phyloP scores from a whole-genome alignment of 2,329 filamentous ascomycete species.

The Pleomassaria siparia region DNA sequence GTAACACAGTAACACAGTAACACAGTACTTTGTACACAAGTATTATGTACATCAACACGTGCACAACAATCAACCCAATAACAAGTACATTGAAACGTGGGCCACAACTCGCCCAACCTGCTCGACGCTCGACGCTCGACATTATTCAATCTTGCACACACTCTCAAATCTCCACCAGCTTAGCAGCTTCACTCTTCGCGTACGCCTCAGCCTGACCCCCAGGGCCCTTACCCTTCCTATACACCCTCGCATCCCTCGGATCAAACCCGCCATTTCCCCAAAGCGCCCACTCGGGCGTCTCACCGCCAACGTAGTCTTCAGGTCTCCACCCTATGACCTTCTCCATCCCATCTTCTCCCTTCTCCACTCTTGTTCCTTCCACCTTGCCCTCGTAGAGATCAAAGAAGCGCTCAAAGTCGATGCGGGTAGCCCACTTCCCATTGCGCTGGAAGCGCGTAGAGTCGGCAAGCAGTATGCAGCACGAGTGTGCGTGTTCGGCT shows the following conservation, averaged over 20 bases:
- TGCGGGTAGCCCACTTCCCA: slow-evolving; percentile 85
- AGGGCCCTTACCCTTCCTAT: slow-evolving; percentile 73
- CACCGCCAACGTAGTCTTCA: slow-evolving; percentile 84
- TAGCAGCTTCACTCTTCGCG: slow-evolving; percentile 5
- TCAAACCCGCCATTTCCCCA: slow-evolving; percentile 97
- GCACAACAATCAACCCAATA: neutral
- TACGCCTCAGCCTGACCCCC: no score
- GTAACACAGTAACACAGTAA: neutral
- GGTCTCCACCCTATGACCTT: slow-evolving; percentile 67
- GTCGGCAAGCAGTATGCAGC: slow-evolving; percentile 85
- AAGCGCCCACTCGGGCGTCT: slow-evolving; percentile 89
- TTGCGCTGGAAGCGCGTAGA: slow-evolving; percentile 70
- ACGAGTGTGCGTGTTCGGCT: slow-evolving; percentile 92
- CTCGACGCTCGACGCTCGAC: neutral
- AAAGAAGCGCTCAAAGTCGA: slow-evolving; percentile 90
- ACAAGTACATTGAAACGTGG: neutral
- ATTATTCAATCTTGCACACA: no score
- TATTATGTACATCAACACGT: slow-evolving; percentile 1
- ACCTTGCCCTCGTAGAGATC: slow-evolving; percentile 67
- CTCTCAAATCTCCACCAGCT: neutral
- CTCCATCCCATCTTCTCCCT: slow-evolving; percentile 48
- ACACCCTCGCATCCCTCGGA: slow-evolving; percentile 82
- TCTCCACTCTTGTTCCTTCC: slow-evolving; percentile 25
- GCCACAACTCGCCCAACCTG: neutral
- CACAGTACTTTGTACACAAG: no score